These are phyloP conservation scores for Coemansia interrupta DNA, from an alignment of 192 early-diverging fungal genomes.

Conservation along the genomic window DNA sequence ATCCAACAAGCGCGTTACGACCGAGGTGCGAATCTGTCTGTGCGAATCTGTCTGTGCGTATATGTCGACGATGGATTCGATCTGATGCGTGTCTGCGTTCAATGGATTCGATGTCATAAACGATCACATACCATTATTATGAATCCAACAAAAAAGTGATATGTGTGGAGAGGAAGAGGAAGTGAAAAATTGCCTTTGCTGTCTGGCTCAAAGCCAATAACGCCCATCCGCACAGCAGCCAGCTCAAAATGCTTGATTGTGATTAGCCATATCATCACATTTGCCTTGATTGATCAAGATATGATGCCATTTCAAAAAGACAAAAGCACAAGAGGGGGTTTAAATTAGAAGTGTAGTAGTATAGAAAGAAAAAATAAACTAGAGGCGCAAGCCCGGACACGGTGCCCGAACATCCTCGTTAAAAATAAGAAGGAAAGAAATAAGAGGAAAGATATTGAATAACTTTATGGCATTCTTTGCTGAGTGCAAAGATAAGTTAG, in stretches of 20 bases:
- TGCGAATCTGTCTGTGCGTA: not conserved
- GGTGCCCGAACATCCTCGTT: not conserved
- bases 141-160: conserved; percentile 29
- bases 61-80: conserved; percentile 26
- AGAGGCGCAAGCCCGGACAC: not conserved
- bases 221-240: not conserved
- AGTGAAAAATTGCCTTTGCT: conserved; percentile 15
- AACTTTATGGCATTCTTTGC: not conserved
- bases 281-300: too few relatives aligned
- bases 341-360: not conserved
- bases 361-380: not conserved
- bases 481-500: not conserved
- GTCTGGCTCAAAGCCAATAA: not conserved
- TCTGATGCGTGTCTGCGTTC: not conserved
- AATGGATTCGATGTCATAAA: conserved; percentile 26
- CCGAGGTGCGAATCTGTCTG: not conserved
- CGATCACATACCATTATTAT: conserved; percentile 26
- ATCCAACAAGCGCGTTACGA: too few relatives aligned
- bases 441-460: not conserved
- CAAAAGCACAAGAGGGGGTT: not conserved
- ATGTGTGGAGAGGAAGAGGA: conserved; percentile 24
- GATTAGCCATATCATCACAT: not conserved
- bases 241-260: not conserved
- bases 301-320: not conserved
- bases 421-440: not conserved